These are phyloP conservation scores for Pseudocercospora fijiensis DNA, from an alignment of 2,329 filamentous ascomycete species.

Conservation along the genomic window DNA sequence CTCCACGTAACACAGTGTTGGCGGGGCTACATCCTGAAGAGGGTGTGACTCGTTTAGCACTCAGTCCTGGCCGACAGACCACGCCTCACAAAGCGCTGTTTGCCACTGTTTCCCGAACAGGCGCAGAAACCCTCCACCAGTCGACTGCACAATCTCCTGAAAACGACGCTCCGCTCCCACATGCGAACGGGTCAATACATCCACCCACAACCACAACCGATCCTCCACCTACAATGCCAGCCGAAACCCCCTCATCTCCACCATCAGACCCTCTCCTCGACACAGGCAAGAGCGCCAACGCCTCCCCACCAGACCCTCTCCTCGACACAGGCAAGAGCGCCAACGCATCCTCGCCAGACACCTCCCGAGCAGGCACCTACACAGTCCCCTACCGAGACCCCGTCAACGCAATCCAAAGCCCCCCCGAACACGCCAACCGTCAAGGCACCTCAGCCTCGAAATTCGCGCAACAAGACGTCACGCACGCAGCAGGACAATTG, in stretches of 20 bases:
- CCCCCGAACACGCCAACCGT: slow-evolving; percentile 35
- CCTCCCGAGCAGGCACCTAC: slow-evolving; percentile 26
- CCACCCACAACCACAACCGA: slow-evolving; percentile 8
- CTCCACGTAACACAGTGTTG: slow-evolving; percentile 41
- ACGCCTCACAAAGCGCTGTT: slow-evolving; percentile 23
- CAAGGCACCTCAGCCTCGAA: slow-evolving; percentile 45
- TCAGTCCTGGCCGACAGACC: slow-evolving; percentile 30
- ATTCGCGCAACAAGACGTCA: slow-evolving; percentile 44
- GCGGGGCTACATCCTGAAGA: slow-evolving; percentile 40
- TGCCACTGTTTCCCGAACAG: slow-evolving; percentile 14
- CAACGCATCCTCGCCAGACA: slow-evolving; percentile 18
- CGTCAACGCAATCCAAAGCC: slow-evolving; percentile 39
- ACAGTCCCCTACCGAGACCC: slow-evolving; percentile 31
- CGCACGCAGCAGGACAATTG: slow-evolving; percentile 47
- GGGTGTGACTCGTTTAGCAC: slow-evolving; percentile 29
- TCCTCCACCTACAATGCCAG: slow-evolving; percentile 5
- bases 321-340: slow-evolving; percentile 18
- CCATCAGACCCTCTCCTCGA: slow-evolving; percentile 18
- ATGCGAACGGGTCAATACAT: slow-evolving; percentile 10
- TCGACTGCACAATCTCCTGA: slow-evolving; percentile 5
- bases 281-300: slow-evolving; percentile 16
- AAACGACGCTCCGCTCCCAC: neutral
- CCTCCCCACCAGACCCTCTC: slow-evolving; percentile 18
- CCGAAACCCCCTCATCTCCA: slow-evolving; percentile 7
- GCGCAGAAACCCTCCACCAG: slow-evolving; percentile 5